Conservation (phyloP, 1,139 yeast species). For the Yamadazyma mexicana region DNA sequence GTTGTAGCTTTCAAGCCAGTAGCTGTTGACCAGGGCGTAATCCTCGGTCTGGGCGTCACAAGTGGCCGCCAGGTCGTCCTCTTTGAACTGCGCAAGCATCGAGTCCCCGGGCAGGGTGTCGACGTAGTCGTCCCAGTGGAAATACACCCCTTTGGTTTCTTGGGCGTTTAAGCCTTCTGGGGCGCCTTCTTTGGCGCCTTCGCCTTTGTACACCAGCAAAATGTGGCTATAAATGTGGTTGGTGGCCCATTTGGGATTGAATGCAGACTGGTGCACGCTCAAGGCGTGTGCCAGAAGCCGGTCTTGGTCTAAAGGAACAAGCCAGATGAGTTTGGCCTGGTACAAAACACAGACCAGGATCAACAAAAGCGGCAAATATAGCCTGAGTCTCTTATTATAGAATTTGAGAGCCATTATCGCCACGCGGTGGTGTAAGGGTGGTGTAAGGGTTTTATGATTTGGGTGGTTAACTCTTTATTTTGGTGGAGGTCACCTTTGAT, state of each 20-base stretch:
- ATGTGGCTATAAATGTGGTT: conserved; percentile 20
- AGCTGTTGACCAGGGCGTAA: conserved; percentile 34
- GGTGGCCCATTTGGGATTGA: conserved; percentile 32
- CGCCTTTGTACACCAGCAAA: conserved; percentile 1
- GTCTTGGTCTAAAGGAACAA: conserved; percentile 23
- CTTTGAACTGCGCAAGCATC: conserved; percentile 21
- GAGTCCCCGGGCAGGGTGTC: conserved; percentile 30
- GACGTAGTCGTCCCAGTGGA: conserved; percentile 49
- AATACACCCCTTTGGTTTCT: conserved; percentile 16
- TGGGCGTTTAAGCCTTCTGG: too few species aligned
- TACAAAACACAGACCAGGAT: conserved; percentile 16
- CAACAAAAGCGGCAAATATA: conserved; percentile 18
- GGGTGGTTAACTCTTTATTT: too few species aligned
- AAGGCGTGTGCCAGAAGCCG: conserved; percentile 22
- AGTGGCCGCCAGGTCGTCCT: conserved; percentile 17
- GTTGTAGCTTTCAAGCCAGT: conserved; percentile 34
- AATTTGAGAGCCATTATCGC: conserved; percentile 12
- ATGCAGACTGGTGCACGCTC: conserved; percentile 23
- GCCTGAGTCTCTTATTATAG: conserved; percentile 22
- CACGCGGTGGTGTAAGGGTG: too few species aligned
- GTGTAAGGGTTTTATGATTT: too few species aligned
- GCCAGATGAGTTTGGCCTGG: conserved; percentile 13
- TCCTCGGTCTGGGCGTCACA: conserved; percentile 24
- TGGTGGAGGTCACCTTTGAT: too few species aligned
- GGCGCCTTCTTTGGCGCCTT: conserved; percentile 15